A percentile compares a stretch with the other conserved stretches of the same genome.
Conservation (phyloP, 2,329 filamentous ascomycete species). For the Cercospora janseana region DNA sequence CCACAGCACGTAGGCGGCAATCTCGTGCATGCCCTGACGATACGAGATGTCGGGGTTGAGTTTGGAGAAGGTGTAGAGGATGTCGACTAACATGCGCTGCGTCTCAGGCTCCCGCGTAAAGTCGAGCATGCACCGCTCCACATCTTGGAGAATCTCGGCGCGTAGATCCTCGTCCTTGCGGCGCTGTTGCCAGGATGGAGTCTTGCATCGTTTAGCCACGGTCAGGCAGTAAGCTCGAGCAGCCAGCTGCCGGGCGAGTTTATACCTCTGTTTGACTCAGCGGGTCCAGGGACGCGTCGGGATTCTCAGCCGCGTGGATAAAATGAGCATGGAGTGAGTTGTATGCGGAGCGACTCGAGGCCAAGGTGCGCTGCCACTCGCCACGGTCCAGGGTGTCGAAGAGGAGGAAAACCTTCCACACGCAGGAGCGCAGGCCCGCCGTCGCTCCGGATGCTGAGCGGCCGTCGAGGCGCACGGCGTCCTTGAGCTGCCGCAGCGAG, state of each 20-base stretch:
- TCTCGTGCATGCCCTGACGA: slow-evolving; percentile 97
- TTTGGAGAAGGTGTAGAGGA: slow-evolving; percentile 93
- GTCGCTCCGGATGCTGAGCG: slow-evolving; percentile 24
- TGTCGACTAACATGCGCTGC: slow-evolving; percentile 79
- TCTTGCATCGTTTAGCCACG: slow-evolving; percentile 48
- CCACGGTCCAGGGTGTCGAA: slow-evolving; percentile 65
- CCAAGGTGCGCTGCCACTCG: slow-evolving; percentile 67
- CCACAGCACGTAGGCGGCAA: slow-evolving; percentile 85
- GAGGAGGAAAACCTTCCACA: slow-evolving; percentile 93
- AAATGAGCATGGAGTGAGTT: slow-evolving; percentile 69
- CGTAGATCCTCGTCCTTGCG: slow-evolving; percentile 80
- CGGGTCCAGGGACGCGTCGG: slow-evolving; percentile 77
- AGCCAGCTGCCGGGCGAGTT: slow-evolving; percentile 10
- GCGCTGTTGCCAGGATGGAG: slow-evolving; percentile 90
- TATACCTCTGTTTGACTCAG: slow-evolving; percentile 72
- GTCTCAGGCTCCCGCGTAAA: slow-evolving; percentile 77
- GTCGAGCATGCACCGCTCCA: slow-evolving; percentile 72
- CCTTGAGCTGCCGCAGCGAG: slow-evolving; percentile 34
- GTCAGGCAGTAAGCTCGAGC: slow-evolving; percentile 29
- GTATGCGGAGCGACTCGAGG: slow-evolving; percentile 72
- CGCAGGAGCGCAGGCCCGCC: slow-evolving; percentile 71
- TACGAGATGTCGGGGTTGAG: slow-evolving; percentile 84
- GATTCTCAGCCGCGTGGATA: slow-evolving; percentile 77
- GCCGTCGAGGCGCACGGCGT: slow-evolving; percentile 33
- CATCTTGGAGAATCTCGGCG: slow-evolving; percentile 89